Percentiles rank a stretch among this genome's conserved stretches.
phyloP scores from a whole-genome alignment of 2,329 filamentous ascomycete genomes.

The Ophiocordyceps unilateralis region DNA sequence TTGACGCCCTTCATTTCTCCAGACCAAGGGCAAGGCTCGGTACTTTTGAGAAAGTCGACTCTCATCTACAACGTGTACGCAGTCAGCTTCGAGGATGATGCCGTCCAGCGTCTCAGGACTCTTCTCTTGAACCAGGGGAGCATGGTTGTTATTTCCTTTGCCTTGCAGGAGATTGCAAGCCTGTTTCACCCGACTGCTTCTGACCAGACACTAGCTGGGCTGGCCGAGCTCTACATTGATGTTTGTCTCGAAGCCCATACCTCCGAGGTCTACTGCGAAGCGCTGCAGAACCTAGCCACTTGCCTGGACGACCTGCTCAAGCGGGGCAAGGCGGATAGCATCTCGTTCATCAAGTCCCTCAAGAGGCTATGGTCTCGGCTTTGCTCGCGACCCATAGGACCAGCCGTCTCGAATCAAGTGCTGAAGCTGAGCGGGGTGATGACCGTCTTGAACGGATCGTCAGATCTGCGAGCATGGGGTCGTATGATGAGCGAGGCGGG shows the following conservation, averaged over 20 bases:
- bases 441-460: slow-evolving; percentile 11
- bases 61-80: slow-evolving; percentile 20
- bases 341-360: slow-evolving; percentile 18
- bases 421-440: slow-evolving; percentile 29
- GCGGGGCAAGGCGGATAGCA: slow-evolving; percentile 6
- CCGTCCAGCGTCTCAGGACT: slow-evolving; percentile 8
- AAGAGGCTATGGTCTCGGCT: slow-evolving; percentile 23
- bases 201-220: slow-evolving; percentile 10
- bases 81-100: slow-evolving; percentile 8
- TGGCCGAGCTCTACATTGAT: slow-evolving; percentile 26
- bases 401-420: slow-evolving; percentile 30
- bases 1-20: slow-evolving; percentile 5
- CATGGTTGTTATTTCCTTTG: slow-evolving; percentile 14
- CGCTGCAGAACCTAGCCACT: slow-evolving; percentile 28
- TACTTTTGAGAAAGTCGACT: slow-evolving; percentile 22
- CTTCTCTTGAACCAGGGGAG: slow-evolving; percentile 14
- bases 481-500: slow-evolving; percentile 30
- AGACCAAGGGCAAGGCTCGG: slow-evolving; percentile 6
- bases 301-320: slow-evolving; percentile 24
- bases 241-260: slow-evolving; percentile 19
- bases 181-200: slow-evolving; percentile 4
- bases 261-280: slow-evolving; percentile 27
- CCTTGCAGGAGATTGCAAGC: slow-evolving; percentile 10
- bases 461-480: slow-evolving; percentile 25
- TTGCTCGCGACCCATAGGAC: slow-evolving; percentile 22